Conservation (phyloP, 768 basidiomycete species). For the Suillus bovinus region DNA sequence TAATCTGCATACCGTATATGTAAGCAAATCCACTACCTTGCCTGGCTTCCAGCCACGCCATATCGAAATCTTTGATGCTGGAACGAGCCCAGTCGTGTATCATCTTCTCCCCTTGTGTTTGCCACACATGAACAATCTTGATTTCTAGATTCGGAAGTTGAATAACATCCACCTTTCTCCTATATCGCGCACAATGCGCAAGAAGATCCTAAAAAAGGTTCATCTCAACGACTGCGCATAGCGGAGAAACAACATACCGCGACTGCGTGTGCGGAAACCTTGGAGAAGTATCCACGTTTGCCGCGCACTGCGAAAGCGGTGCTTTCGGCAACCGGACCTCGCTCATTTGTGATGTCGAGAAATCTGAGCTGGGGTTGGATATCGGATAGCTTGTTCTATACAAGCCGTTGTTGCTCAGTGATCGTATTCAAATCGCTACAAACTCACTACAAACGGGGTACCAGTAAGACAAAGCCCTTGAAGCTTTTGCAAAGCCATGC, state of each 20-base stretch:
- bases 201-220: background rate
- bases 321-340: background rate
- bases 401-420: background rate
- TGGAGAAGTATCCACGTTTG: background rate
- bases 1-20: background rate
- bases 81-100: constrained; percentile 1
- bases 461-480: constrained; percentile 1
- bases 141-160: background rate
- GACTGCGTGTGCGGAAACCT: background rate
- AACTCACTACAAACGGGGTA: background rate
- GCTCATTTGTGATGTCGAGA: background rate
- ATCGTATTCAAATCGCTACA: background rate
- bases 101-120: background rate
- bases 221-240: background rate
- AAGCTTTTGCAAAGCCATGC: background rate
- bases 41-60: background rate
- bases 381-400: background rate
- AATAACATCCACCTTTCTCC: background rate
- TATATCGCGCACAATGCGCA: background rate
- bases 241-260: background rate
- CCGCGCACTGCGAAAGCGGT: background rate
- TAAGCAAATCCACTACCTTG: background rate
- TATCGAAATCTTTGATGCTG: background rate
- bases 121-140: background rate
- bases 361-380: background rate